Conservation (phyloP, 2,329 filamentous ascomycete species). For the Colletotrichum sp. region DNA sequence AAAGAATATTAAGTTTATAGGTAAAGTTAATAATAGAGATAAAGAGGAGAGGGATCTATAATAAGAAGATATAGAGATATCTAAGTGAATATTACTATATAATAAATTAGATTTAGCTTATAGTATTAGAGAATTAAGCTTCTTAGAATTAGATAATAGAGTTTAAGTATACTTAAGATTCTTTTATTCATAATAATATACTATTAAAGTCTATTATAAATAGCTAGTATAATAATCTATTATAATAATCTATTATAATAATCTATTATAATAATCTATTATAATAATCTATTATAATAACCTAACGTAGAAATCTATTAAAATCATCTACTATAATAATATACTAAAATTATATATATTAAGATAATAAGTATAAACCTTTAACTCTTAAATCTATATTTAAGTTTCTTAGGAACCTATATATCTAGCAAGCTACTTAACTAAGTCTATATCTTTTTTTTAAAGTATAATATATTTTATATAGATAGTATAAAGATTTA, state of each 20-base stretch:
- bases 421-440: background rate
- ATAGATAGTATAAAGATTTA: background rate
- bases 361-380: too few species aligned
- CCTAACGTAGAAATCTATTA: too few species aligned
- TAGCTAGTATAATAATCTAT: too few species aligned
- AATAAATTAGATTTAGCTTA: too few species aligned
- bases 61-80: too few species aligned
- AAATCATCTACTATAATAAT: too few species aligned
- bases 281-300: too few species aligned
- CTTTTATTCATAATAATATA: background rate
- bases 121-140: too few species aligned
- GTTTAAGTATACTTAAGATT: background rate
- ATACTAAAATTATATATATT: too few species aligned
- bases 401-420: background rate
- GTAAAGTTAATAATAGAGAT: background rate
- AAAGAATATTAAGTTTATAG: background rate
- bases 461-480: background rate
- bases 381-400: background rate
- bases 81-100: too few species aligned
- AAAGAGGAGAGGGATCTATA: too few species aligned
- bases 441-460: background rate
- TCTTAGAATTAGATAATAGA: background rate
- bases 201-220: background rate
- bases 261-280: too few species aligned
- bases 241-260: background rate